A percentile compares a stretch with the other conserved stretches of the same genome.
Evolutionary conservation across 2,329 filamentous ascomycete genomes (phyloP).

Genomic region (Neopestalotiopsis sp.): DNA sequence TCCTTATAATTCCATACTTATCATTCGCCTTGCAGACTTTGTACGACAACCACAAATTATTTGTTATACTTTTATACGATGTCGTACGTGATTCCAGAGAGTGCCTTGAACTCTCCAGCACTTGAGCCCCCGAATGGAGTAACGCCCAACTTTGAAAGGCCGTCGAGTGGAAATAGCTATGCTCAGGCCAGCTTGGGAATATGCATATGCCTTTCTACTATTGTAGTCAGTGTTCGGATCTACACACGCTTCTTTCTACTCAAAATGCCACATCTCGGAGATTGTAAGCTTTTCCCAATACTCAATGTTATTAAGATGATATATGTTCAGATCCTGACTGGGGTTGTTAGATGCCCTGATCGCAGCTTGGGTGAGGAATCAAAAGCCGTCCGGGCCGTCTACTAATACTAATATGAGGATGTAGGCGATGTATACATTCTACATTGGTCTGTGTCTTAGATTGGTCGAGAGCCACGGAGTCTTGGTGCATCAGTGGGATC

Average conservation of each 20-base stretch:
- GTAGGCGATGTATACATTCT: constrained; percentile 10
- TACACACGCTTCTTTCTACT: not conserved
- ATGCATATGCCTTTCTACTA: not conserved
- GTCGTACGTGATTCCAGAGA: too few species aligned
- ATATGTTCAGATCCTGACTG: not conserved
- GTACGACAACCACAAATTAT: too few species aligned
- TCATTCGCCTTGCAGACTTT: too few species aligned
- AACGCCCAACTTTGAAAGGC: not conserved
- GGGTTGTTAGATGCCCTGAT: not conserved
- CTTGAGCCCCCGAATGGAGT: not conserved
- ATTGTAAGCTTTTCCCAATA: not conserved
- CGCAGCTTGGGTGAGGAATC: not conserved
- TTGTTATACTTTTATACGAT: too few species aligned
- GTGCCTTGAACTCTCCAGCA: not conserved
- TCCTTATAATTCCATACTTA: too few species aligned
- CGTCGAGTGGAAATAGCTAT: not conserved
- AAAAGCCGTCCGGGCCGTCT: too few species aligned
- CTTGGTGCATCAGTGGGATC: constrained; percentile 20
- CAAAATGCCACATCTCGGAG: not conserved
- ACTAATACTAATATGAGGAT: not conserved
- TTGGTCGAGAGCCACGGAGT: constrained; percentile 9
- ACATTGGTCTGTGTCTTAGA: not conserved
- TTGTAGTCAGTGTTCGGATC: not conserved
- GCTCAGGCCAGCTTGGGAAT: not conserved
- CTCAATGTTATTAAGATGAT: too few species aligned